Evolutionary conservation across 1,284 basidiomycete species (phyloP), one percentile per base, ranked within the genome.

Genomic region (Ustilago bromivora): DNA sequence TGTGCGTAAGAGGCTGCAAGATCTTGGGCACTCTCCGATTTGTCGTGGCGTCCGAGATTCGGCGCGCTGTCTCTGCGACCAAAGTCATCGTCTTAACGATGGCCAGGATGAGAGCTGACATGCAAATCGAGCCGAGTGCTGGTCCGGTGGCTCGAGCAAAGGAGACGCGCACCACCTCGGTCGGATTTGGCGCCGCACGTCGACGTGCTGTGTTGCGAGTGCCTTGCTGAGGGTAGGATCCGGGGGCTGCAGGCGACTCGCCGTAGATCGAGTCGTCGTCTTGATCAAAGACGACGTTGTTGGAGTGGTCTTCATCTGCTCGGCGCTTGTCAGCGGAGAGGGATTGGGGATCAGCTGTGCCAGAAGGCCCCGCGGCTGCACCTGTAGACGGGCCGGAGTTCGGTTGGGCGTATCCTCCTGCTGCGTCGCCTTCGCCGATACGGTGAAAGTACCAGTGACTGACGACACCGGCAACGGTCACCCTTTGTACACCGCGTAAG

Each of bases 391-490:
- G 49, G n/a, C 28, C 49, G 5, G 49, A 23, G 31, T 10, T 32
- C 6, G 49, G 12, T 32, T 62, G 41, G 4, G 36, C 40, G 2
- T 41, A 23, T 15, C 23, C 19, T 17, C 56, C 56, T 34, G 41
- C 47, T 31, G 57, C 38, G 8, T 57, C 63, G 28, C 52, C 57
- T 35, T 75, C 65, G 13, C 63, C 64, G 34, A 74, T 74, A 46
- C 76, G 76, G 54, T 92, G 90, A 82, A 95, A 96, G 85, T 96
- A 97, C 94, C 95, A 98, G 47, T 92, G 91, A 1, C 94, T 95
- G 43, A 98, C 90, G 1, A 95, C 93, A 32, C 91, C 92, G 0
- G 94, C 92, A 54, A 92, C 91, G 0, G 92, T 91, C 47, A 93
- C 93, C 6, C 94, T 89, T 60, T 95, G 88, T 0, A 94, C 86